These are phyloP conservation scores for Cordyceps cicadae DNA, from an alignment of 2,329 filamentous ascomycete genomes.

Conservation along the genomic window DNA sequence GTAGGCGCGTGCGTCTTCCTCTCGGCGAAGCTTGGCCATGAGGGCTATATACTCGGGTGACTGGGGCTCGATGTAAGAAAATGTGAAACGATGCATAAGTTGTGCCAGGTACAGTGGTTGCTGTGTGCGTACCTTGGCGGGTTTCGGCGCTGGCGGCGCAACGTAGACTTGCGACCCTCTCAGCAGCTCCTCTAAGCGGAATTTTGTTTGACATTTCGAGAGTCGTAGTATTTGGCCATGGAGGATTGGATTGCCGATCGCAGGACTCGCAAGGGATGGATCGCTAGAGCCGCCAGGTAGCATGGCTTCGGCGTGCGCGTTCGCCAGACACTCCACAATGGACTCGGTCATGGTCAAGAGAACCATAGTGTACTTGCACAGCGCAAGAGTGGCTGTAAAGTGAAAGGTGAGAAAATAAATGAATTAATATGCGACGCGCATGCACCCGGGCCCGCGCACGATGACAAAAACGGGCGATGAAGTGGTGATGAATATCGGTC, in stretches of 20 bases:
- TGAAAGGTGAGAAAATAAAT: background rate
- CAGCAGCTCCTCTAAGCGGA: conserved; percentile 61
- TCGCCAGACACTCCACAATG: conserved; percentile 53
- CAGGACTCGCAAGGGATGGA: conserved; percentile 40
- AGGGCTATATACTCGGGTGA: conserved; percentile 76
- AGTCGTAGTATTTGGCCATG: conserved; percentile 61
- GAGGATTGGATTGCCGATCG: conserved; percentile 59
- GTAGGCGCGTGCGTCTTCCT: conserved; percentile 77
- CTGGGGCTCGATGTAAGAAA: conserved; percentile 31
- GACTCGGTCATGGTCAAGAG: conserved; percentile 66
- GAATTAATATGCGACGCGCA: background rate
- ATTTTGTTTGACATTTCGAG: conserved; percentile 42
- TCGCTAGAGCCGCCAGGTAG: conserved; percentile 25
- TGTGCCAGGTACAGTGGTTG: conserved; percentile 35
- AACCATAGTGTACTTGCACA: conserved; percentile 47
- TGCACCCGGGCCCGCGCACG: background rate
- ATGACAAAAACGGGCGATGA: background rate
- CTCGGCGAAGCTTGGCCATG: conserved; percentile 74
- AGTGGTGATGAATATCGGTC: background rate
- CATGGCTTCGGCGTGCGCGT: conserved; percentile 15
- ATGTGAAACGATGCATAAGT: conserved; percentile 24
- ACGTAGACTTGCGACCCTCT: conserved; percentile 64
- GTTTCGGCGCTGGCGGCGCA: conserved; percentile 72
- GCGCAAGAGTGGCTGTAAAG: background rate
- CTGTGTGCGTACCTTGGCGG: conserved; percentile 28